Conservation (phyloP, 1,284 basidiomycete genomes). For the Sanghuangporus baumii region DNA sequence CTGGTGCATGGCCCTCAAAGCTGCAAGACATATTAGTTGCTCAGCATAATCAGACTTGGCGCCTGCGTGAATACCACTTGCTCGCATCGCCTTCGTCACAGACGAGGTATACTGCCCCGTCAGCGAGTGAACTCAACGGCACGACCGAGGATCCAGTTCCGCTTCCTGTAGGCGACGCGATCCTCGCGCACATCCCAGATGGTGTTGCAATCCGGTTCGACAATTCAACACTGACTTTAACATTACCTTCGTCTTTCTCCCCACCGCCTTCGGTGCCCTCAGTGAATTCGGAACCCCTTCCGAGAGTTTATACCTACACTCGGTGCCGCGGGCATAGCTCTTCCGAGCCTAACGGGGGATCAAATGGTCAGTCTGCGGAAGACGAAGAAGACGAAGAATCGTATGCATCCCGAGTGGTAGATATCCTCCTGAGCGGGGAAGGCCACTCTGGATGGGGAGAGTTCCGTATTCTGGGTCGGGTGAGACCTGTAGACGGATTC, state of each 20-base stretch:
- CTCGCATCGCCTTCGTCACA: conserved; percentile 23
- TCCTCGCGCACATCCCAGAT: conserved; percentile 52
- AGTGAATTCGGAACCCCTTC: conserved; percentile 21
- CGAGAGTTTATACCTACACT: neutral
- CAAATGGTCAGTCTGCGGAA: neutral
- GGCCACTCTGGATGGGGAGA: conserved; percentile 80
- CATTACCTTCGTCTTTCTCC: conserved; percentile 6
- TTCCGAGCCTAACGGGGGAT: conserved; percentile 18
- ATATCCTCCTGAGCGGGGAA: conserved; percentile 69
- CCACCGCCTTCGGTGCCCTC: conserved; percentile 18
- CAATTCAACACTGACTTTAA: conserved; percentile 33
- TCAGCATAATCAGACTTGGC: conserved; percentile 74
- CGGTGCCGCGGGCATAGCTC: neutral
- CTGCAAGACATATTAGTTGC: conserved; percentile 55
- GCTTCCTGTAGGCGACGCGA: conserved; percentile 30
- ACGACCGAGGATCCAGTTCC: conserved; percentile 19
- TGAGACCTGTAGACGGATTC: conserved; percentile 66
- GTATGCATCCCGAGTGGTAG: conserved; percentile 35
- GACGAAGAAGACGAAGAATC: conserved; percentile 13
- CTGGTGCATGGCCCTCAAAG: conserved; percentile 51
- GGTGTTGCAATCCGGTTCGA: conserved; percentile 36
- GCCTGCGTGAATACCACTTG: conserved; percentile 64
- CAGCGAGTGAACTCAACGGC: conserved; percentile 3
- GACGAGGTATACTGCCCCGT: conserved; percentile 17
- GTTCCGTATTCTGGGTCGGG: conserved; percentile 62